Evolutionary conservation across 75 land plant species (phyloP).

Genomic region (Picea sitchensis): DNA sequence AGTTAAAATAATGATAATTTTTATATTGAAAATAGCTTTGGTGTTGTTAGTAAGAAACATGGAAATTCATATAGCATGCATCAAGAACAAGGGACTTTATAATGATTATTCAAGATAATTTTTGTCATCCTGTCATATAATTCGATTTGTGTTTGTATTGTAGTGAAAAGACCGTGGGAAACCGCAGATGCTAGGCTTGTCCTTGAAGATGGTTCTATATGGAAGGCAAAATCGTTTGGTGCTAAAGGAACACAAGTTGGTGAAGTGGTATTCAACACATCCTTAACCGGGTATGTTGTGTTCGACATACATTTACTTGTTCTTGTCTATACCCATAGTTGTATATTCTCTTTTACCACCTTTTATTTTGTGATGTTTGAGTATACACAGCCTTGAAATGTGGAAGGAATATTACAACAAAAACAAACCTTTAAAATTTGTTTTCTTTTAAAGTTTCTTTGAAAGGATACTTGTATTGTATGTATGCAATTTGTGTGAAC

Average conservation of each 20-base stretch:
- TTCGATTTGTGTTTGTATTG: not conserved
- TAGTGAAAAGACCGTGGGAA: conserved; percentile 76
- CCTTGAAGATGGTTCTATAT: conserved; percentile 86
- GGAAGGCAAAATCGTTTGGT: conserved; percentile 92
- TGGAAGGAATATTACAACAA: not conserved
- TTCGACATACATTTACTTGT: not conserved
- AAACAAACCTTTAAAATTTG: not conserved
- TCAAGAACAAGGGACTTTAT: too few relatives aligned
- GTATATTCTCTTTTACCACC: not conserved
- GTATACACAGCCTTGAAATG: not conserved
- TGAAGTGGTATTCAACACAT: conserved; percentile 95
- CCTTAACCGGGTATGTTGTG: conserved; percentile 68
- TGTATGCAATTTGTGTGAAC: not conserved
- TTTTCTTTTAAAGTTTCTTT: not conserved
- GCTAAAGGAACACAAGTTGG: conserved; percentile 95
- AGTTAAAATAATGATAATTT: too few relatives aligned
- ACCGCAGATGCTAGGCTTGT: conserved; percentile 73
- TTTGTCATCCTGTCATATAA: too few relatives aligned
- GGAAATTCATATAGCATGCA: too few relatives aligned
- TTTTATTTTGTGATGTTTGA: not conserved
- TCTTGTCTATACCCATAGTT: not conserved
- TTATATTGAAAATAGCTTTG: too few relatives aligned
- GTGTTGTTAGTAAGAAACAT: too few relatives aligned
- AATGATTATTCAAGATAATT: too few relatives aligned
- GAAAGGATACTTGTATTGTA: not conserved